Conservation (phyloP, 768 basidiomycete species). For the Solioccasus polychromus region DNA sequence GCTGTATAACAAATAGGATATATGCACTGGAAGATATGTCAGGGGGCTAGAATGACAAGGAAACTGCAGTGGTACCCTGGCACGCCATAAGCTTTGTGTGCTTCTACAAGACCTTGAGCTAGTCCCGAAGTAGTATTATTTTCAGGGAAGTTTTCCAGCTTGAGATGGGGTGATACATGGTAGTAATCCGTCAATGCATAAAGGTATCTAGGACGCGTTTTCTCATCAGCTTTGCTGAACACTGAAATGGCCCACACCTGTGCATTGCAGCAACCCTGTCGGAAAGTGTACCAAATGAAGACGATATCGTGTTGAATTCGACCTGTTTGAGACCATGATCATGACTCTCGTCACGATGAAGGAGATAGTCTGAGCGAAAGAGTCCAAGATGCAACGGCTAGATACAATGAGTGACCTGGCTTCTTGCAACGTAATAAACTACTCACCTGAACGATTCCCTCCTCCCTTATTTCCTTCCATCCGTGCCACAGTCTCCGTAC, state of each 20-base stretch:
- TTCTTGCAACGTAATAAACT: neutral
- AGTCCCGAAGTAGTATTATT: conserved; percentile 74
- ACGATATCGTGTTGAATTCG: conserved; percentile 96
- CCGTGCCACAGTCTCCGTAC: conserved; percentile 82
- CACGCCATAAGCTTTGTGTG: conserved; percentile 70
- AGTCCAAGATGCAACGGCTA: conserved; percentile 86
- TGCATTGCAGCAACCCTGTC: conserved; percentile 69
- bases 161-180: conserved; percentile 50
- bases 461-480: conserved; percentile 74
- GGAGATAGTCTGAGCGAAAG: conserved; percentile 92
- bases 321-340: conserved; percentile 76
- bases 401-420: conserved; percentile 2
- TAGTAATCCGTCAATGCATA: conserved; percentile 65
- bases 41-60: neutral
- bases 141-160: conserved; percentile 56
- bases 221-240: neutral
- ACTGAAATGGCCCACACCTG: conserved; percentile 52
- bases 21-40: conserved; percentile 37
- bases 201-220: conserved; percentile 57
- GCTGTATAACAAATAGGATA: conserved; percentile 88
- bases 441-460: conserved; percentile 54
- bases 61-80: conserved; percentile 38
- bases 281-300: conserved; percentile 83
- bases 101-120: conserved; percentile 73
- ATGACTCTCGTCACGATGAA: conserved; percentile 52